Conservation (phyloP, 306 rosid genomes). For the Pachyrhizus erosus region DNA sequence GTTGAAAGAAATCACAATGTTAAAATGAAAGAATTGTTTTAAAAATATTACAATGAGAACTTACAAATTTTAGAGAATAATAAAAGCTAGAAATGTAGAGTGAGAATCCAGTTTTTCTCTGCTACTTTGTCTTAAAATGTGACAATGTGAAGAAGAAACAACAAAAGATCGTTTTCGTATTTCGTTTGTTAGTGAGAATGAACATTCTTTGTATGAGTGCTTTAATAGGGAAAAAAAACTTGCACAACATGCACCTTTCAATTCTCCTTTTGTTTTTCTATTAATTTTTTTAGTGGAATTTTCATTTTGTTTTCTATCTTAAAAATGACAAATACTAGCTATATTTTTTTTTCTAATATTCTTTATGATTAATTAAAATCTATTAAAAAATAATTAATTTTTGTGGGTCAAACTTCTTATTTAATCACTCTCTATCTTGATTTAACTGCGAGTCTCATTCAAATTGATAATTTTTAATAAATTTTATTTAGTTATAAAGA, state of each 20-base stretch:
- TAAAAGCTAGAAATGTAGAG: background rate
- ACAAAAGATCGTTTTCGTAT: background rate
- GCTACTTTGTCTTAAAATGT: background rate
- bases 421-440: too few relatives aligned
- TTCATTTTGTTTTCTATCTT: background rate
- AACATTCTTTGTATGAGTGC: background rate
- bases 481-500: too few relatives aligned
- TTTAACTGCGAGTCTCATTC: too few relatives aligned
- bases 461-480: too few relatives aligned
- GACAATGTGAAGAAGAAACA: background rate
- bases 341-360: too few relatives aligned
- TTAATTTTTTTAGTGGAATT: background rate
- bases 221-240: background rate
- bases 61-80: background rate
- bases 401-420: too few relatives aligned
- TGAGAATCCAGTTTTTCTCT: background rate
- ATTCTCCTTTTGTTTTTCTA: background rate
- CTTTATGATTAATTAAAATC: too few relatives aligned
- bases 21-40: background rate
- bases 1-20: slow-evolving; percentile 3
- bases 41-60: background rate
- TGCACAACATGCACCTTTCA: background rate
- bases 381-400: too few relatives aligned
- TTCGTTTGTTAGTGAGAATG: background rate
- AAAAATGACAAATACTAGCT: too few relatives aligned